Base-by-base conservation (phyloP, 2,329 filamentous ascomycete species). In the Cercospora berteroae region DNA sequence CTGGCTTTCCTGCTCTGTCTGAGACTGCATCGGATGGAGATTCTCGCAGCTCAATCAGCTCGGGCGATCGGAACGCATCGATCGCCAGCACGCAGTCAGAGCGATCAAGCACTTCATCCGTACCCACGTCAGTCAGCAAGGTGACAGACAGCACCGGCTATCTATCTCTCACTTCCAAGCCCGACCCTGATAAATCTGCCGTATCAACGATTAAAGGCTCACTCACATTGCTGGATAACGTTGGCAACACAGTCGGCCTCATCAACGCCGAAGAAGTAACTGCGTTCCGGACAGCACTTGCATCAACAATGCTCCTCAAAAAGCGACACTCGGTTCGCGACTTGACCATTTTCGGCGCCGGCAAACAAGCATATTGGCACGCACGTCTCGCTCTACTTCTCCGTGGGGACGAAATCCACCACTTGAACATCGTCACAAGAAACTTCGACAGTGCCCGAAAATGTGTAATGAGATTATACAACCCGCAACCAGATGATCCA, bases 301-400 rank as follows among this genome's bases (percentile, higher is more conserved):
- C 86, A 0, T 85, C 86, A 12, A 86, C 89, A 65, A 82, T 90
- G 71, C 83, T 90, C 18, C 87, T 87, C 75, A 82, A 81, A 72
- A 83, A 83, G 74, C 91, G 94, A 65, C 83, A 86, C 64, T 85
- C 86, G 29, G 89, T 96, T 50, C 89, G 90, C 76, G 92, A 89
- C 13, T 77, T 97, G 10, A 89, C 90, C 13, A 90, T 96, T 63
- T 98, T 97, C 77, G 94, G 94, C 25, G 89, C 90, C 36, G 94
- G 94, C 56, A 88, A 90, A 73, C 94, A 97, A 81, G 94, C 94
- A 12, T 96, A 94, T 81, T 98, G 94, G 94, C 94, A 97, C 77
- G 88, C 96, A 52, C 89, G 93, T 0, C 85, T 98, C 4, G 90
- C 94, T 0, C 84, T 98, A 10, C 84, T 94, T 70, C 84, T 95